These are phyloP conservation scores for Hansenula sp. DNA, from an alignment of 1,139 yeast species.

Conservation along the genomic window DNA sequence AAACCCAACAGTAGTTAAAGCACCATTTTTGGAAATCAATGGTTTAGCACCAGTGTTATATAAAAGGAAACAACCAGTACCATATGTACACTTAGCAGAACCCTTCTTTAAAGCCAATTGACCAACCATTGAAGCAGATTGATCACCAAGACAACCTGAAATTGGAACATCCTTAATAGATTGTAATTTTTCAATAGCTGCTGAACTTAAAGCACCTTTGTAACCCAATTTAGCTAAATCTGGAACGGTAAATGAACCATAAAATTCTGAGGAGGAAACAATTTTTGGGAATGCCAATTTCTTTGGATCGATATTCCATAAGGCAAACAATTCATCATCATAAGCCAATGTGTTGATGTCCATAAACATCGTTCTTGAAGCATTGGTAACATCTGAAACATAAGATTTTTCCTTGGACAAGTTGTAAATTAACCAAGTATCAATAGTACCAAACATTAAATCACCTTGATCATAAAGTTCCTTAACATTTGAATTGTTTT, in stretches of 20 bases:
- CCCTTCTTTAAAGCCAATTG: slow-evolving; percentile 84
- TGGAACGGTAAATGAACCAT: slow-evolving; percentile 69
- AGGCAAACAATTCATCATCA: slow-evolving; percentile 70
- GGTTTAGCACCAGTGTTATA: slow-evolving; percentile 79
- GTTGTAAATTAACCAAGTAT: slow-evolving; percentile 89
- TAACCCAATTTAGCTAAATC: slow-evolving; percentile 47
- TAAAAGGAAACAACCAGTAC: slow-evolving; percentile 90
- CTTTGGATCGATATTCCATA: slow-evolving; percentile 74
- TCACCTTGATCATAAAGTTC: slow-evolving; percentile 68
- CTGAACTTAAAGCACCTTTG: slow-evolving; percentile 47
- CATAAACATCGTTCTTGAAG: slow-evolving; percentile 89
- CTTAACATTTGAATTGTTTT: slow-evolving; percentile 67
- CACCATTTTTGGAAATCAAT: slow-evolving; percentile 70
- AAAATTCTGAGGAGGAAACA: slow-evolving; percentile 74
- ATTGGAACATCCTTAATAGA: slow-evolving; percentile 59
- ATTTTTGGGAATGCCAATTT: slow-evolving; percentile 75
- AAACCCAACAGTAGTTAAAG: slow-evolving; percentile 84
- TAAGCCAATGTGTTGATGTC: slow-evolving; percentile 73
- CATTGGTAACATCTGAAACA: slow-evolving; percentile 88
- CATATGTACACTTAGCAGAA: slow-evolving; percentile 94
- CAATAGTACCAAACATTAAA: slow-evolving; percentile 91
- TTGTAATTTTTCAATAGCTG: slow-evolving; percentile 35
- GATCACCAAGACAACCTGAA: slow-evolving; percentile 92
- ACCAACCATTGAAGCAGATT: slow-evolving; percentile 90
- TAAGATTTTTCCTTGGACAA: slow-evolving; percentile 69